Percentiles rank a stretch among this genome's conserved stretches.
Conservation (phyloP, 2,329 filamentous ascomycete species). For the Sphaerulina vaccinii region DNA sequence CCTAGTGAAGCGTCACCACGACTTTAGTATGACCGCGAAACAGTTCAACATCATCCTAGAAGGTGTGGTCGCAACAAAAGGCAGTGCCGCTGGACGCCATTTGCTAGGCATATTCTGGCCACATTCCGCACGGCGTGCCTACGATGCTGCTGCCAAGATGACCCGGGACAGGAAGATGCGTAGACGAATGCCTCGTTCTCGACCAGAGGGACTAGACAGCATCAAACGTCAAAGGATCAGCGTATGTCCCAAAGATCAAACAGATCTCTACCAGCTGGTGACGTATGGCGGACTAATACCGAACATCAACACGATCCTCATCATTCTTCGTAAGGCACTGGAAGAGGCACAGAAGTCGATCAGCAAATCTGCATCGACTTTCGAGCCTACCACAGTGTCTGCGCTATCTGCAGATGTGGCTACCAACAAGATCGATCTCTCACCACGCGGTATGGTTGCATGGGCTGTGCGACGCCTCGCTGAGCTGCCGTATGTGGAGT, state of each 20-base stretch:
- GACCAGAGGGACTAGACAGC: slow-evolving; percentile 8
- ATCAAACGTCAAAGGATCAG: slow-evolving; percentile 18
- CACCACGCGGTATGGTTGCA: slow-evolving; percentile 17
- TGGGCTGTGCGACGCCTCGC: slow-evolving; percentile 26
- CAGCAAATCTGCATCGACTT: background rate
- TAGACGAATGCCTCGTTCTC: slow-evolving; percentile 8
- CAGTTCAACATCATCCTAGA: slow-evolving; percentile 56
- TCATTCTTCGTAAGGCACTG: slow-evolving; percentile 27
- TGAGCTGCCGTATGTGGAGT: slow-evolving; percentile 17
- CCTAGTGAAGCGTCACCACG: slow-evolving; percentile 5
- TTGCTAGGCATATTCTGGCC: slow-evolving; percentile 52
- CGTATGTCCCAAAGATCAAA: background rate
- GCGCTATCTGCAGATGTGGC: background rate
- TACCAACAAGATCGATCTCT: slow-evolving; percentile 4
- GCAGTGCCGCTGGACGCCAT: slow-evolving; percentile 47
- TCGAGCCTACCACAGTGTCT: background rate
- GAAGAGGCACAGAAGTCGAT: slow-evolving; percentile 15
- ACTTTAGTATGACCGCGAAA: slow-evolving; percentile 27
- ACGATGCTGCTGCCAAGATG: slow-evolving; percentile 7
- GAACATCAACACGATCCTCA: slow-evolving; percentile 26
- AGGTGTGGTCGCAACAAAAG: slow-evolving; percentile 53
- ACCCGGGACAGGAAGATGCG: background rate
- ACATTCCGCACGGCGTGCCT: slow-evolving; percentile 13
- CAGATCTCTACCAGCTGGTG: slow-evolving; percentile 12
- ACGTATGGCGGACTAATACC: slow-evolving; percentile 29